Evolutionary conservation across 257 asterid genomes (phyloP), one percentile per base, ranked within the genome.

Genomic region (Capsicum pubescens): DNA sequence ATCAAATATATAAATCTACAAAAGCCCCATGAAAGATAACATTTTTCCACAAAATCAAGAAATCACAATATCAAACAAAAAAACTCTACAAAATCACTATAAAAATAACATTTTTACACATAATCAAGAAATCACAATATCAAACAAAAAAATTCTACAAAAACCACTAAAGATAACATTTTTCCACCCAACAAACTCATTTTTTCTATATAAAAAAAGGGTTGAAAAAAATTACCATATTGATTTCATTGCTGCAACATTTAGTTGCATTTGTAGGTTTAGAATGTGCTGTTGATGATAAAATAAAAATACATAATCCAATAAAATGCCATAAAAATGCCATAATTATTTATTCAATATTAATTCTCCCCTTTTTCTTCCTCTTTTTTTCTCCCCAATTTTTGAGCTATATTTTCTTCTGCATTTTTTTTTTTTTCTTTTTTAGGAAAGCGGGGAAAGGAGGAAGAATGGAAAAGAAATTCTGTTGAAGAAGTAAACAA

Each of bases 211-310:
- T 1, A n/a, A 2, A 0, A 12, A 74, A 74, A 74, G 13, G 81
- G 21, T 50, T 21, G 81, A 15, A 50, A 7, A 74, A 15, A 74
- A 50, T 74, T 74, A 74, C 81, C 60, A 3, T 74, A 50, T 52
- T 21, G 46, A 74, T 74, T 6, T 74, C 46, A 74, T 74, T 74
- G 81, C 61, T 74, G 81, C 81, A 74, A 16, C 61, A 74, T 19
- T 12, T 52, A 50, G 50, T 13, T 21, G 39, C 80, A 26, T 72
- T 19, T n/a, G 60, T 48, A 72, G 80, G 80, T 13, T 19, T 61
- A 74, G 81, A 26, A 74, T 74, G 60, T 74, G 81, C 44, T 50
- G 21, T 74, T 50, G 81, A 74, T 74, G 61, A 74, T 7, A 50
- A 74, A 13, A 74, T 46, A 21, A 17, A 16, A 69, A 69, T 69